Percentiles rank a stretch among this genome's conserved stretches.
Evolutionary conservation across 495 filamentous ascomycete genomes (phyloP).

Genomic region (Barbatosphaeria neglecta): DNA sequence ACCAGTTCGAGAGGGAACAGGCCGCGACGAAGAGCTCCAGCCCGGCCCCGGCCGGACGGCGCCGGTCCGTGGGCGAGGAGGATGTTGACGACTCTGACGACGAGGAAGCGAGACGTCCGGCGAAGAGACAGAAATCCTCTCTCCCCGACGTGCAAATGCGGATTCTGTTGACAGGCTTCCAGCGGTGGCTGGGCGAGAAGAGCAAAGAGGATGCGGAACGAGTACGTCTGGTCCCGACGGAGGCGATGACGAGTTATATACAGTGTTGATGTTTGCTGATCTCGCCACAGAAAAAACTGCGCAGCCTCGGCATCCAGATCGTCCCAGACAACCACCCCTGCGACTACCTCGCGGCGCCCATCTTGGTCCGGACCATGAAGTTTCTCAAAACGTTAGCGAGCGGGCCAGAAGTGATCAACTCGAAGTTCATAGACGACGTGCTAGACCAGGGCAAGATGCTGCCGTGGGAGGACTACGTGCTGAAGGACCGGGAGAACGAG

Average conservation of each 20-base stretch:
- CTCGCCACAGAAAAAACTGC: constrained; percentile 56
- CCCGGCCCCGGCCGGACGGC: constrained; percentile 9
- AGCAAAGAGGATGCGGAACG: constrained; percentile 66
- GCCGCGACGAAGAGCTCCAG: constrained; percentile 16
- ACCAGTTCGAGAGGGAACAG: constrained; percentile 41
- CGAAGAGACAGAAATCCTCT: constrained; percentile 53
- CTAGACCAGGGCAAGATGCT: constrained; percentile 46
- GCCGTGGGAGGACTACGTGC: constrained; percentile 45
- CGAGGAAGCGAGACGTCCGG: constrained; percentile 35
- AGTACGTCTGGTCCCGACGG: constrained; percentile 37
- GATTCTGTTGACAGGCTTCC: constrained; percentile 67
- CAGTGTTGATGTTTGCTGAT: constrained; percentile 7
- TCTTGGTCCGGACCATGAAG: constrained; percentile 78
- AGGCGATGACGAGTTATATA: background rate
- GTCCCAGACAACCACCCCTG: constrained; percentile 61
- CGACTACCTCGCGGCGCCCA: constrained; percentile 79
- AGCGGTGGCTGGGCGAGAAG: constrained; percentile 56
- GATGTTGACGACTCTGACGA: constrained; percentile 40
- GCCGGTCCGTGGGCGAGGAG: constrained; percentile 26
- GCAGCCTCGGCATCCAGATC: constrained; percentile 71
- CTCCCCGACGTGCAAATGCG: constrained; percentile 51
- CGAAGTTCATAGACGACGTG: constrained; percentile 67
- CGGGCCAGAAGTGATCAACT: constrained; percentile 60
- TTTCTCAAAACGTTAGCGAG: constrained; percentile 78
- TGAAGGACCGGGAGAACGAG: constrained; percentile 63